Evolutionary conservation across 2,329 filamentous ascomycete genomes (phyloP), one percentile per base, ranked within the genome.

Genomic region (Fusarium pilosicola): DNA sequence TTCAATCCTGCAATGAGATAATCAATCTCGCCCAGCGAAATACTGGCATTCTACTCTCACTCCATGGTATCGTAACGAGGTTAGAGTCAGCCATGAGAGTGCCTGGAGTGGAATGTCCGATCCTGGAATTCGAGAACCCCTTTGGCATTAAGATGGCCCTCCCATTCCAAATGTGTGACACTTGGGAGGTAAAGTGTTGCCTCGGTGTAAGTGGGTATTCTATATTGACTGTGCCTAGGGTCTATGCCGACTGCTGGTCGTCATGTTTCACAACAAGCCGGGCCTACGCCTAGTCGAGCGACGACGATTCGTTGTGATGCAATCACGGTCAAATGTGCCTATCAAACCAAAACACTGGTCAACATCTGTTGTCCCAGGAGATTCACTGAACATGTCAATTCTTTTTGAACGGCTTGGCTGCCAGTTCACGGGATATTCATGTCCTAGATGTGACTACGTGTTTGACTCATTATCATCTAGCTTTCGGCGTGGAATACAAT

Each of bases 391-490:
- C 24, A 44, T 24, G n/a, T 24, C 14, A 12, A 18, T 44, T 10
- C 14, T 24, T 0, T 2, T 44, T 4, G 41, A 44, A 5, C n/a
- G 41, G 1, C n/a, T 44, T 12, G n/a, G n/a, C 15, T 24, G n/a
- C 41, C 41, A 44, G 15, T 24, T 15, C 1, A 12, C 41, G 7
- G 7, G 22, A n/a, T 44, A 18, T 17, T 0, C 5, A 5, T 24
- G n/a, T 44, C 41, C 41, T 12, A 18, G 41, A 44, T 24, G n/a
- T 10, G 41, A 44, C n/a, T 10, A 44, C 15, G 9, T 24, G 5
- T 44, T 24, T 11, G 41, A 24, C 10, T 44, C n/a, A 5, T 24
- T 1, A 24, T 24, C 6, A 24, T 44, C 14, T 12, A 17, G n/a
- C 7, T 8, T 10, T 18, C 11, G 9, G 3, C 3, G 15, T 2